Conservation (phyloP, 169 alveolate genomes). For the Eimeria nieschulzi region DNA sequence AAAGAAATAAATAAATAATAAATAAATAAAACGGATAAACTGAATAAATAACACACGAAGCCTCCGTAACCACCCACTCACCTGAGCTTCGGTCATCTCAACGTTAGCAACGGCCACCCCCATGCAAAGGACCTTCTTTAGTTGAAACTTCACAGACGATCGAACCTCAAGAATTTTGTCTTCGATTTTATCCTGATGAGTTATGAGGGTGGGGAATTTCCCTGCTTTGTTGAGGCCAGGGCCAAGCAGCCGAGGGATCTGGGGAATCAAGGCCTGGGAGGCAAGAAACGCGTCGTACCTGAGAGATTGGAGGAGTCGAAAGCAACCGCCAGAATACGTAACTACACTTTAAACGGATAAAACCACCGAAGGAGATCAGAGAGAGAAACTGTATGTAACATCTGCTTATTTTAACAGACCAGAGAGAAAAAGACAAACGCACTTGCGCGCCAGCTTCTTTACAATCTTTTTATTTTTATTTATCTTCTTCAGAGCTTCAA, state of each 20-base stretch:
- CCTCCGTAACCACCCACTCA: too few relatives aligned
- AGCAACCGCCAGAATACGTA: too few relatives aligned
- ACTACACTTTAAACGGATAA: too few relatives aligned
- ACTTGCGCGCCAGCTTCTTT: slow-evolving; percentile 91
- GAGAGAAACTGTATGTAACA: too few relatives aligned
- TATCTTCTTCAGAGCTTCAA: slow-evolving; percentile 98
- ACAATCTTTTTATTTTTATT: slow-evolving; percentile 98
- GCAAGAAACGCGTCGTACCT: slow-evolving; percentile 97
- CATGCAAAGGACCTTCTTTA: slow-evolving; percentile 93
- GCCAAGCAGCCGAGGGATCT: slow-evolving; percentile 99
- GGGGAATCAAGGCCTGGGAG: slow-evolving; percentile 98
- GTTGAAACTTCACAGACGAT: slow-evolving; percentile 92
- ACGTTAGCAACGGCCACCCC: slow-evolving; percentile 99
- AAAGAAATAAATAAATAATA: too few relatives aligned
- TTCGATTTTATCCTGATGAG: slow-evolving; percentile 96
- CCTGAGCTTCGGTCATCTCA: slow-evolving; percentile 95
- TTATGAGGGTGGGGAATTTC: slow-evolving; percentile 98
- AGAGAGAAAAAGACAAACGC: background rate
- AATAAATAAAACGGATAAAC: background rate
- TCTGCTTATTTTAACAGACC: background rate
- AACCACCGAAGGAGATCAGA: too few relatives aligned
- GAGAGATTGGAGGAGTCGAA: too few relatives aligned
- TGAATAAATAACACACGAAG: background rate
- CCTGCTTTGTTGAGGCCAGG: slow-evolving; percentile 99
- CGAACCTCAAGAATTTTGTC: slow-evolving; percentile 97